phyloP scores from a whole-genome alignment of 2,329 filamentous ascomycete genomes.

The Calonectria hongkongensis region DNA sequence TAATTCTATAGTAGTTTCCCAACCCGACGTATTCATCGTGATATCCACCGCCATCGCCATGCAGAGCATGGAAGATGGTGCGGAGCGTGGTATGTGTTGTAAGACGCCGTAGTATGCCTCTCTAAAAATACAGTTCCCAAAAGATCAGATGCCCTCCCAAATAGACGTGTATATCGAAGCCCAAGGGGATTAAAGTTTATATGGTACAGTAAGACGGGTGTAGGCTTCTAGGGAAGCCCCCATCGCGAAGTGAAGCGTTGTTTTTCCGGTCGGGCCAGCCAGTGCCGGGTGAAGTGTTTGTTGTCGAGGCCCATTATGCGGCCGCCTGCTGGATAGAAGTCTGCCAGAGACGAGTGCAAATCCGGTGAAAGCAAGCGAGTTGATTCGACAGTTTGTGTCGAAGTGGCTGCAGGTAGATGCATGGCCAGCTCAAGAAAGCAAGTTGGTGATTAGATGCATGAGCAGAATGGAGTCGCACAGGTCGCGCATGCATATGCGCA shows the following conservation, averaged over 20 bases:
- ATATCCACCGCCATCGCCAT: constrained; percentile 43
- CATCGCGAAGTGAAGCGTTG: constrained; percentile 49
- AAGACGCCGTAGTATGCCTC: constrained; percentile 55
- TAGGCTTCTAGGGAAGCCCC: constrained; percentile 40
- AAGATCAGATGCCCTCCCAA: constrained; percentile 51
- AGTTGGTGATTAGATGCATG: constrained; percentile 47
- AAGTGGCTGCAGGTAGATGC: constrained; percentile 32
- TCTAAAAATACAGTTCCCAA: constrained; percentile 56
- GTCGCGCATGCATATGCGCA: constrained; percentile 51
- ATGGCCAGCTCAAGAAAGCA: constrained; percentile 45
- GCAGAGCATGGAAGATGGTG: constrained; percentile 39
- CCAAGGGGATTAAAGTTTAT: constrained; percentile 50
- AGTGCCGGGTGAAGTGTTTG: constrained; percentile 45
- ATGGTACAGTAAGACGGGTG: constrained; percentile 46
- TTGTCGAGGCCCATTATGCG: constrained; percentile 40
- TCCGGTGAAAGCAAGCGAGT: constrained; percentile 48
- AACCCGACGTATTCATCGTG: constrained; percentile 55
- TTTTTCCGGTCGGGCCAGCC: constrained; percentile 54
- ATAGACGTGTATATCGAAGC: constrained; percentile 42
- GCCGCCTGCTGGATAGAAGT: constrained; percentile 33
- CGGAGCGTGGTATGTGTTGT: constrained; percentile 50
- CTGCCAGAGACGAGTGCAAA: constrained; percentile 36
- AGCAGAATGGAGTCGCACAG: constrained; percentile 48
- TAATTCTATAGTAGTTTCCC: constrained; percentile 55
- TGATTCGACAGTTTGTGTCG: constrained; percentile 48